phyloP scores from a whole-genome alignment of 208 protist species.

The Leishmania major region DNA sequence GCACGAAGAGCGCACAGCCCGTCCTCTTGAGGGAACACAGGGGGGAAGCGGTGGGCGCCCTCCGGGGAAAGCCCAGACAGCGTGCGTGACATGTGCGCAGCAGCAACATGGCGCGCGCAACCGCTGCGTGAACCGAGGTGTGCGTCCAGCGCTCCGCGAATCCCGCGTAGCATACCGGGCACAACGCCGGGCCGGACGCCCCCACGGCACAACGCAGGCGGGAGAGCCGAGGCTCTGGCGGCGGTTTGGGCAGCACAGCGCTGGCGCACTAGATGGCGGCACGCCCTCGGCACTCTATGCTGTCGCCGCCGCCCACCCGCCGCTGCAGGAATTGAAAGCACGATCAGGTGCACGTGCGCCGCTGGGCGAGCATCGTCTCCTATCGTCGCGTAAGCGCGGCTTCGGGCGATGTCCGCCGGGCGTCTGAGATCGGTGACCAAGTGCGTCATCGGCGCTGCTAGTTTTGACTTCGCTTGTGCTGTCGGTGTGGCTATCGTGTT shows the following conservation, averaged over 20 bases:
- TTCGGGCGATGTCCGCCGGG: background rate
- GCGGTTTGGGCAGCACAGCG: background rate
- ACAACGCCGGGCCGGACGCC: background rate
- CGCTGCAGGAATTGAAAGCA: background rate
- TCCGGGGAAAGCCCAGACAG: background rate
- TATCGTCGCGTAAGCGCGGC: background rate
- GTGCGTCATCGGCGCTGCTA: no score
- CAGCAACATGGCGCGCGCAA: background rate
- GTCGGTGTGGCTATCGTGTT: no score
- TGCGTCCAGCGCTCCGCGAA: background rate
- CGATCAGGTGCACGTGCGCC: background rate
- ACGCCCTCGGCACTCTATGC: background rate
- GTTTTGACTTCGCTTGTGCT: no score
- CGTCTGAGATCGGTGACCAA: background rate
- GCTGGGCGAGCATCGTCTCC: background rate
- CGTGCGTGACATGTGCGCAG: background rate
- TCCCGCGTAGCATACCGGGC: background rate
- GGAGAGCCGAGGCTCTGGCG: background rate
- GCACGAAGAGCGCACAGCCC: background rate
- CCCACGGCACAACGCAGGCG: background rate
- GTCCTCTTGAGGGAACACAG: background rate
- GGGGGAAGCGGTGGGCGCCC: background rate
- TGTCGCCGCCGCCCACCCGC: no score
- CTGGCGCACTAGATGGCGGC: background rate
- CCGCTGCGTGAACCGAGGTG: background rate